Conservation (phyloP, 2,329 filamentous ascomycete genomes). For the Rachicladosporium sp. region DNA sequence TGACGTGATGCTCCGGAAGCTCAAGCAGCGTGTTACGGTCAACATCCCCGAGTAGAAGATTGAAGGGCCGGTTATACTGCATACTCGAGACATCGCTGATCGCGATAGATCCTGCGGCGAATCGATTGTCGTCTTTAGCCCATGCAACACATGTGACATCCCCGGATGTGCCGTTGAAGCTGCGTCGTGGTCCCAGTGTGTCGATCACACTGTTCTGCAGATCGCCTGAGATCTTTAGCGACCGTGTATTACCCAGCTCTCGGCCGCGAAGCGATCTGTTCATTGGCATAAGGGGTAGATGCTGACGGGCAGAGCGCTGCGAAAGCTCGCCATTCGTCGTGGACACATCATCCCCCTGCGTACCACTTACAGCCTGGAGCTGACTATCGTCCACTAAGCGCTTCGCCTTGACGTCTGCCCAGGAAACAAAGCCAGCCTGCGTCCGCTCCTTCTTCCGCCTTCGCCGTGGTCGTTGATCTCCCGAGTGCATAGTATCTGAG, state of each 20-base stretch:
- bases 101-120: constrained; percentile 46
- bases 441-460: too few relatives aligned
- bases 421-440: constrained; percentile 14
- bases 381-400: background rate
- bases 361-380: too few relatives aligned
- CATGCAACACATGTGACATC: constrained; percentile 47
- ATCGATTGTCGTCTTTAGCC: constrained; percentile 41
- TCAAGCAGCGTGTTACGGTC: constrained; percentile 34
- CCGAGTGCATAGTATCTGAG: background rate
- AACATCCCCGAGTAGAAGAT: constrained; percentile 42
- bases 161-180: constrained; percentile 46
- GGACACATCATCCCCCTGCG: too few relatives aligned
- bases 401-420: constrained; percentile 7
- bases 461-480: background rate
- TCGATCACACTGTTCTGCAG: constrained; percentile 23
- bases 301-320: too few relatives aligned
- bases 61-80: constrained; percentile 48
- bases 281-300: too few relatives aligned
- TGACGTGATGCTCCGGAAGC: constrained; percentile 40
- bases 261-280: constrained; percentile 12
- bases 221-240: constrained; percentile 10
- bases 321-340: too few relatives aligned
- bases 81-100: constrained; percentile 43
- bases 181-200: constrained; percentile 31
- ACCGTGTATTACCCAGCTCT: constrained; percentile 12